phyloP scores from a whole-genome alignment of 495 filamentous ascomycete genomes.

The Venustampulla echinocandica region DNA sequence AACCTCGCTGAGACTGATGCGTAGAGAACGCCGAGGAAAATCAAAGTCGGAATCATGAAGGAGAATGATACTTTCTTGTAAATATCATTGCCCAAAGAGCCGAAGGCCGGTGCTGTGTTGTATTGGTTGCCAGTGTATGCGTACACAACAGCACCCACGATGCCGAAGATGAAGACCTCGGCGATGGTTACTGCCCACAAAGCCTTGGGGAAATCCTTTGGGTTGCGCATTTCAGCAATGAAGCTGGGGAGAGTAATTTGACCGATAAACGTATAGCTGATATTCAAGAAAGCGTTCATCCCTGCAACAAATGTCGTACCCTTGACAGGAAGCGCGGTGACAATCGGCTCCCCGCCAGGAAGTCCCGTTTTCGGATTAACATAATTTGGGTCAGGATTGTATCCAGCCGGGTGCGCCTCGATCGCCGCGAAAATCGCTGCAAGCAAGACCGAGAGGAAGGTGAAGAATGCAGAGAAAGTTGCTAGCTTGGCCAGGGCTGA shows the following conservation, averaged over 20 bases:
- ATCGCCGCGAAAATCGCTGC: constrained; percentile 71
- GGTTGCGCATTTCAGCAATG: constrained; percentile 86
- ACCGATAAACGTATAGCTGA: constrained; percentile 86
- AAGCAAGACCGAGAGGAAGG: constrained; percentile 75
- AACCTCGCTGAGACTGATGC: constrained; percentile 82
- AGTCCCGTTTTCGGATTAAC: constrained; percentile 28
- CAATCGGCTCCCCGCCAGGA: constrained; percentile 46
- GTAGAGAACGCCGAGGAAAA: constrained; percentile 83
- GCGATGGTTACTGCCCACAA: constrained; percentile 80
- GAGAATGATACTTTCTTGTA: constrained; percentile 81
- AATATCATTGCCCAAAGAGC: constrained; percentile 57
- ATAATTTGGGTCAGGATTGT: constrained; percentile 37
- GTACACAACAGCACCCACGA: constrained; percentile 69
- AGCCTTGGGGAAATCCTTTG: constrained; percentile 80
- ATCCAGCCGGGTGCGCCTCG: constrained; percentile 57
- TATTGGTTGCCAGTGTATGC: constrained; percentile 79
- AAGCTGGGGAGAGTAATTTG: constrained; percentile 87
- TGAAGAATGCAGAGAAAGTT: constrained; percentile 69
- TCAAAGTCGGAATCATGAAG: constrained; percentile 88
- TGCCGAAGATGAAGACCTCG: constrained; percentile 71
- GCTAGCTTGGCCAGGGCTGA: constrained; percentile 65
- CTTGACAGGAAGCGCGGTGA: constrained; percentile 54
- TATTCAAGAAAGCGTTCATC: constrained; percentile 80
- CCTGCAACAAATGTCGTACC: constrained; percentile 72
- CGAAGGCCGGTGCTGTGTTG: constrained; percentile 73